phyloP scores from a whole-genome alignment of 2,329 filamentous ascomycete genomes.

The Colletotrichum viniferum region DNA sequence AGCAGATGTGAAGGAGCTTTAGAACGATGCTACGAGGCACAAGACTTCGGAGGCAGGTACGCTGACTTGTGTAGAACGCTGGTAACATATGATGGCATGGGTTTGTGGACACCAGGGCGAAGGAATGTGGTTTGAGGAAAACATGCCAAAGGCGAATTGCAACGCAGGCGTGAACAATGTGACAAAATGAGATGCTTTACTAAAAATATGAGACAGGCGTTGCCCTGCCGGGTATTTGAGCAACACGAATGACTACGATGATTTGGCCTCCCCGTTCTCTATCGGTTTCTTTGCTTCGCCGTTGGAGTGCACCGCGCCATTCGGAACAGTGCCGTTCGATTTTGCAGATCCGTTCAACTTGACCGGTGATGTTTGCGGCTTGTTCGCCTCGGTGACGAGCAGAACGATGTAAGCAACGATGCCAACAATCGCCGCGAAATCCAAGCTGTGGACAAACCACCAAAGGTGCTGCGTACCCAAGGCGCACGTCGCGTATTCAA shows the following conservation, averaged over 20 bases:
- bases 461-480: slow-evolving; percentile 89
- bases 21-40: neutral
- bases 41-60: neutral
- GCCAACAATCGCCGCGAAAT: slow-evolving; percentile 52
- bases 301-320: neutral
- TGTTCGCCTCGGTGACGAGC: neutral
- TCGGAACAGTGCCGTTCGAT: neutral
- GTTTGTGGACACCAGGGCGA: neutral
- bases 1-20: too few relatives aligned
- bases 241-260: slow-evolving; percentile 8
- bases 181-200: slow-evolving; percentile 5
- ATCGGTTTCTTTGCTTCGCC: neutral
- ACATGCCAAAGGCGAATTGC: neutral
- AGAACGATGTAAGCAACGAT: slow-evolving; percentile 30
- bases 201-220: slow-evolving; percentile 16
- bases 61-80: neutral
- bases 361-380: neutral
- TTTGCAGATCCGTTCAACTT: neutral
- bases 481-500: slow-evolving; percentile 79
- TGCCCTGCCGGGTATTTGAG: slow-evolving; percentile 20
- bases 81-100: neutral
- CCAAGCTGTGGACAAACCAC: slow-evolving; percentile 86
- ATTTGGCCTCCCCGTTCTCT: slow-evolving; percentile 3
- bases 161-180: neutral
- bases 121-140: neutral